Evolutionary conservation across 768 basidiomycete genomes (phyloP), one percentile per base, ranked within the genome.

Genomic region (Calvatia gigantea): DNA sequence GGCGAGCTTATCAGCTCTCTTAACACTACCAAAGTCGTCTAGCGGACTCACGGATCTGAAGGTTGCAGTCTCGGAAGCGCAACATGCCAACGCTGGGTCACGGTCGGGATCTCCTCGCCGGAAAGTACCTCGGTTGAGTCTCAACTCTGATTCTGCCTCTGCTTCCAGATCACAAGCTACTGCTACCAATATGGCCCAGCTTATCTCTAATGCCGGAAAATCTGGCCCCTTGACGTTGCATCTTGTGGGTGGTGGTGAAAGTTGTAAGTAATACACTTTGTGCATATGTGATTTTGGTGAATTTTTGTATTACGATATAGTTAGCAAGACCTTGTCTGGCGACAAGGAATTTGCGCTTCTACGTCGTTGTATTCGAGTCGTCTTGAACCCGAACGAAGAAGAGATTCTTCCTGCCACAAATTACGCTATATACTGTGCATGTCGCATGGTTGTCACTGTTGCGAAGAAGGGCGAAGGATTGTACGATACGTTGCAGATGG

Each of bases 131-230:
- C 84, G 86, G 59, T 73, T 86, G 70, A 79, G 79, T 59, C 72
- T 73, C 62, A 84, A 87, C 75, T 82, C 80, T 70, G 86, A 89
- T 72, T 78, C 84, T 62, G 80, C 79, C 61, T 82, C 84, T 67
- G 81, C 84, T 62, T 83, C 77, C 69, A 82, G 88, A 65, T 76
- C 75, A 37, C 72, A 67, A 61, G 62, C 73, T 61, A 65, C 68
- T 6, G 11, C 41, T 17, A 64, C 52, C 15, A 29, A 29, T 11
- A 38, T 21, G n/a, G n/a, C n/a, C n/a, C n/a, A n/a, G 60, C 60
- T 42, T 57, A 12, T 35, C 2, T 27, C 54, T 32, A 47, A 39
- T 14, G 4, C 35, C 6, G 12, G 32, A 3, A 56, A 49, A 23
- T 6, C 38, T 9, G 54, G 54, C 0, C 39, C 47, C 3, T 9